phyloP scores from a whole-genome alignment of 768 basidiomycete genomes.

The Bullera alba region DNA sequence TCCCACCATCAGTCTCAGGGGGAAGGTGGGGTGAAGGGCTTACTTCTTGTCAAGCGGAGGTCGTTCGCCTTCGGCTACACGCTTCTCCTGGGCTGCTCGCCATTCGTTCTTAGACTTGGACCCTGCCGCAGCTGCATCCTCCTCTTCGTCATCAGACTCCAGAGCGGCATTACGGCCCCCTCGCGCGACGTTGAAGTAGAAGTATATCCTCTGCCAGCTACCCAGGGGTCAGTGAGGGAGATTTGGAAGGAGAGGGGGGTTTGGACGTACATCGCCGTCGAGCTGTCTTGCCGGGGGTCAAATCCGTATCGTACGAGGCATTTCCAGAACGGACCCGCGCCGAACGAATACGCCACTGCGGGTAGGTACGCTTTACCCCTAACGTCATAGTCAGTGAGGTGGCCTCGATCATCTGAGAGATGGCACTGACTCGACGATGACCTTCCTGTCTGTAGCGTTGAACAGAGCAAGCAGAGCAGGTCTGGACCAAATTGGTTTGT shows the following conservation, averaged over 20 bases:
- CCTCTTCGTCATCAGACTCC: conserved; percentile 13
- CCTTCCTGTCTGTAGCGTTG: conserved; percentile 58
- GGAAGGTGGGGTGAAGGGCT: background rate
- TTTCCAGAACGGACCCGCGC: conserved; percentile 91
- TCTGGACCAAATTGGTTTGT: conserved; percentile 86
- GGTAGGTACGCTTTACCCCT: conserved; percentile 79
- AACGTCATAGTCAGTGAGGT: conserved; percentile 3
- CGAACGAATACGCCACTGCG: conserved; percentile 75
- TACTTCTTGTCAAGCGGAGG: conserved; percentile 23
- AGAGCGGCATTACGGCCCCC: conserved; percentile 55
- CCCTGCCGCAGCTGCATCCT: conserved; percentile 9
- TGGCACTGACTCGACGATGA: conserved; percentile 63
- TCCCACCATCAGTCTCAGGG: background rate
- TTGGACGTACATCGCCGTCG: conserved; percentile 66
- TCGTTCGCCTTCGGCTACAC: conserved; percentile 13
- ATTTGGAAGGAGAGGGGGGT: too few relatives aligned
- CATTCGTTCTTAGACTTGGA: conserved; percentile 14
- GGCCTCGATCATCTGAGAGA: background rate
- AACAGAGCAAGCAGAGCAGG: conserved; percentile 78
- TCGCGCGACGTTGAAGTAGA: conserved; percentile 73
- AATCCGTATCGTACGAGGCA: conserved; percentile 78
- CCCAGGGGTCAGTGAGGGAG: background rate
- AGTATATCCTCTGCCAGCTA: conserved; percentile 87
- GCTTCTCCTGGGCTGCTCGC: conserved; percentile 20
- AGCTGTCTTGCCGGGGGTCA: conserved; percentile 71